Conservation (phyloP, 2,329 filamentous ascomycete genomes). For the Hypoxylon sp. region DNA sequence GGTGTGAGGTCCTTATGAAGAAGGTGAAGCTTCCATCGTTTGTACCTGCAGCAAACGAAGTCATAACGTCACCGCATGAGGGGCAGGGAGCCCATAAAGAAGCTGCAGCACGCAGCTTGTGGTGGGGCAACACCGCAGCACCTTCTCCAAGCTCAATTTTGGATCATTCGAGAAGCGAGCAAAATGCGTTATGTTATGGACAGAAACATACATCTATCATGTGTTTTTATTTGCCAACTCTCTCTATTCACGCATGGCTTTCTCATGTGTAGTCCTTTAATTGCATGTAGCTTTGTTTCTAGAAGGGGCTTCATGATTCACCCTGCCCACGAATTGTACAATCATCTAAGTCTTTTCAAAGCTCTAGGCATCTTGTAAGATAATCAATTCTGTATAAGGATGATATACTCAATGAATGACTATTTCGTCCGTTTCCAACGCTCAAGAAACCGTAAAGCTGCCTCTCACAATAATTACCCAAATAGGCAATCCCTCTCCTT, state of each 20-base stretch:
- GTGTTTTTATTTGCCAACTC: neutral
- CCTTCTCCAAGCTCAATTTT: neutral
- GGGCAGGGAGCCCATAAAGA: conserved; percentile 17
- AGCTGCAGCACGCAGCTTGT: conserved; percentile 17
- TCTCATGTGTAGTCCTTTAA: neutral
- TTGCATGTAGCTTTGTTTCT: too few species aligned
- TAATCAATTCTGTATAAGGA: neutral
- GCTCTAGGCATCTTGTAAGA: neutral
- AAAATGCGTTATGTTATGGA: neutral
- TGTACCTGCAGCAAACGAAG: conserved; percentile 44
- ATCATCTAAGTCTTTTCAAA: neutral
- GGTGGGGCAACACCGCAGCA: conserved; percentile 13
- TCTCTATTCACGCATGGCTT: neutral
- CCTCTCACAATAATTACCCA: neutral
- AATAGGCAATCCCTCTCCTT: neutral
- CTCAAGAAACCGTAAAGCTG: neutral
- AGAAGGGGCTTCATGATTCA: neutral
- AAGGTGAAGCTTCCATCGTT: conserved; percentile 33
- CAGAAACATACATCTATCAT: neutral
- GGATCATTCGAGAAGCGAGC: neutral
- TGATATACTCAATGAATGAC: neutral
- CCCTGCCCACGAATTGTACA: neutral
- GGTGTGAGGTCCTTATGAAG: neutral
- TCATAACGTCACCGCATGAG: conserved; percentile 45
- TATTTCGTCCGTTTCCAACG: neutral